Base-by-base conservation (phyloP, 225 moss, liverwort and hornwort species). In the Polytrichum commune region DNA sequence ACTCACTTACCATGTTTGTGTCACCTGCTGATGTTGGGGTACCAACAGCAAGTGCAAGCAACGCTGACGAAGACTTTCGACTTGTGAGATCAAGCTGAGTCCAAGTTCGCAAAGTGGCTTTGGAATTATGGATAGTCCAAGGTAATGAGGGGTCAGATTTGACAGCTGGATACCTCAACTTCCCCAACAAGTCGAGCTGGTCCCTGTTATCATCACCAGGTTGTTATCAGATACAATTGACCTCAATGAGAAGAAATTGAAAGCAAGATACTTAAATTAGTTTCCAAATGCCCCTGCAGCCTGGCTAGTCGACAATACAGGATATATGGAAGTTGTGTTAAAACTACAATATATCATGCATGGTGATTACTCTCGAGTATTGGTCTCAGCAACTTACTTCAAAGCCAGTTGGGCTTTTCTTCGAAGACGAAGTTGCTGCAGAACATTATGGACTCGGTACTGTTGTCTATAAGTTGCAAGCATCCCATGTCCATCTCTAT, bases 361-460 rank as follows among this genome's bases (percentile, higher is more conserved):
- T 46, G 46, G 46, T 46, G 16, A 46, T 46, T 16, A 13, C 46
- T 46, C 46, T 46, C 13, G 0, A 46, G 13, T 46, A 46, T 46
- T 46, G 46, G 3, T 46, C 29, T 25, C 5, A 74, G 76, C 69
- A 84, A 88, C 91, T 90, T 89, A 98, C 93, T 93, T 93, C 78
- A 98, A 82, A 73, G 80, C 83, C 82, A 91, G 84, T 79, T 92
- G 94, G 29, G 88, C 82, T 81, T 91, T 98, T 70, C 87, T 87
- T 76, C 93, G 84, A 58, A 79, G 75, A 69, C 92, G 93, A 77
- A 98, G 89, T 69, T 90, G 89, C 76, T 95, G 98, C 54, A 98
- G 67, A 66, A 98, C 82, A 74, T 79, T 91, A 70, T 81, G 88
- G 72, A 98, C 87, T 65, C 91, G 91, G 61, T 89, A 87, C 65